Evolutionary conservation across 176 grass and related monocot species (phyloP).

Genomic region (Zea mays): Zm-B73-REFERENCE-NAM-5.0 NC_050098.1:33700501-33701000

Average conservation of each 20-base stretch:
- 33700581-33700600: not conserved
- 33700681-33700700: not conserved
- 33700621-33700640: conserved; percentile 29
- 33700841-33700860: conserved; percentile 10
- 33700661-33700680: not conserved
- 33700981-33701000: too few species aligned
- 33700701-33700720: not conserved
- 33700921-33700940: too few species aligned
- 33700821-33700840: not conserved
- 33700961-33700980: too few species aligned
- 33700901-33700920: not conserved
- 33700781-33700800: not conserved
- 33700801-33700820: not conserved
- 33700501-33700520: not conserved
- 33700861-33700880: not conserved
- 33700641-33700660: conserved; percentile 15
- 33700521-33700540: not conserved
- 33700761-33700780: not conserved
- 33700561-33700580: too few species aligned
- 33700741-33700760: not conserved
- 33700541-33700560: not conserved
- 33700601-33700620: conserved; percentile 20
- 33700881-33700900: conserved; percentile 12
- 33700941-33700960: too few species aligned
- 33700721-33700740: conserved; percentile 5